phyloP scores from a whole-genome alignment of 179 eudicot species.

The Vitellaria paradoxa region DNA sequence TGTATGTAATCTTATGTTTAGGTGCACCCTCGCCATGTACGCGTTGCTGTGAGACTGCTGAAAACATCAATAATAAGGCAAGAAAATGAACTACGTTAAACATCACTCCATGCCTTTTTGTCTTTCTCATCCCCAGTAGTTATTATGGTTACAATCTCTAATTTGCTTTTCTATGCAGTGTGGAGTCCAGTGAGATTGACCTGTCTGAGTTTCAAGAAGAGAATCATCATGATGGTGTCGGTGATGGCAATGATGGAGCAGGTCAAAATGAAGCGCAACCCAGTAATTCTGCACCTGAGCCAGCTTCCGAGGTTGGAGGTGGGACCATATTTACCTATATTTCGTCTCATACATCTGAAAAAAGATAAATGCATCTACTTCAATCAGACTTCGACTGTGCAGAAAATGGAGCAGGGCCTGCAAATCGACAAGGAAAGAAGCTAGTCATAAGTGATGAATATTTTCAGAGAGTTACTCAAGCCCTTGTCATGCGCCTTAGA shows the following conservation, averaged over 20 bases:
- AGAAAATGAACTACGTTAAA: slow-evolving; percentile 15
- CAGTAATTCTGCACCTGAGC: slow-evolving; percentile 35
- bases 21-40: slow-evolving; percentile 86
- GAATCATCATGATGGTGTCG: slow-evolving; percentile 33
- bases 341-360: background rate
- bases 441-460: slow-evolving; percentile 81
- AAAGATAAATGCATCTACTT: background rate
- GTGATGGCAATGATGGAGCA: slow-evolving; percentile 32
- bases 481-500: slow-evolving; percentile 83
- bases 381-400: slow-evolving; percentile 21
- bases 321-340: slow-evolving; percentile 10
- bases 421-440: slow-evolving; percentile 53
- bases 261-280: slow-evolving; percentile 44
- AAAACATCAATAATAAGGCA: slow-evolving; percentile 93
- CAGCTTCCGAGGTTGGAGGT: slow-evolving; percentile 49
- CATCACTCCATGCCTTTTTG: background rate
- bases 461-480: slow-evolving; percentile 84
- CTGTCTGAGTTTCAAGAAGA: slow-evolving; percentile 90
- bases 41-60: slow-evolving; percentile 72
- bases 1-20: slow-evolving; percentile 17
- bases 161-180: slow-evolving; percentile 50
- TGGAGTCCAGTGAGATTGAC: slow-evolving; percentile 91
- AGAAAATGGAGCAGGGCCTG: slow-evolving; percentile 50
- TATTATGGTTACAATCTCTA: background rate
- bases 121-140: background rate